Conservation (phyloP, 2,329 filamentous ascomycete species). For the Rosellinia necatrix region DNA sequence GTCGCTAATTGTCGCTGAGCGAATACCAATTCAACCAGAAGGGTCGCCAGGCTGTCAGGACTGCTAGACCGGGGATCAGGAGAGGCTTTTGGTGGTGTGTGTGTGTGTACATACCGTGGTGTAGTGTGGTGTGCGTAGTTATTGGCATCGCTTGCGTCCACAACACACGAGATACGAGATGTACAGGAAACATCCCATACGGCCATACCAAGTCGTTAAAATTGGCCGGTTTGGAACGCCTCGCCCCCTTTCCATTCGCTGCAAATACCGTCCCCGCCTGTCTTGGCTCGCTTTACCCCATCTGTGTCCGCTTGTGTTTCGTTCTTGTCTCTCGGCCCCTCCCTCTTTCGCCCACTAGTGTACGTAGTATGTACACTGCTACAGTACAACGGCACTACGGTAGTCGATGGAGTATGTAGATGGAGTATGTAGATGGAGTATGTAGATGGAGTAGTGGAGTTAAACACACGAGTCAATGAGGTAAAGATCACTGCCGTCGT, state of each 20-base stretch:
- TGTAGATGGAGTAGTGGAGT: no score
- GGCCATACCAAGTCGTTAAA: conserved; percentile 8
- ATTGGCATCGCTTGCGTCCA: no score
- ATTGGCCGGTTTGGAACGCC: conserved; percentile 6
- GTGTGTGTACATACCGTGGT: no score
- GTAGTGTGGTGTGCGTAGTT: no score
- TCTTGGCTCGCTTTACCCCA: conserved; percentile 4
- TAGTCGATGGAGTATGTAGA: no score
- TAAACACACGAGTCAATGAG: no score
- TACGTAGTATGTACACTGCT: no score
- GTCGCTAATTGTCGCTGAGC: conserved; percentile 11
- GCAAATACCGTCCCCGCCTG: background rate
- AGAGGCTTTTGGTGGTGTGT: background rate
- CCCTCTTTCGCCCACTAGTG: background rate
- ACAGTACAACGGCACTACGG: no score
- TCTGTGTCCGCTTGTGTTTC: background rate
- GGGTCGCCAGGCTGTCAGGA: no score
- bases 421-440: no score
- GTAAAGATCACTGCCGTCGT: no score
- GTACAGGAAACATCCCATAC: background rate
- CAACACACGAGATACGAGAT: background rate
- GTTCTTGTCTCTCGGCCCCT: background rate
- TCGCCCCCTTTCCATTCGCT: conserved; percentile 1
- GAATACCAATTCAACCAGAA: no score
- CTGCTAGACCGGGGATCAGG: background rate